These are phyloP conservation scores for Beauveria scarabaeidicola DNA, from an alignment of 2,329 filamentous ascomycete genomes.

Conservation along the genomic window DNA sequence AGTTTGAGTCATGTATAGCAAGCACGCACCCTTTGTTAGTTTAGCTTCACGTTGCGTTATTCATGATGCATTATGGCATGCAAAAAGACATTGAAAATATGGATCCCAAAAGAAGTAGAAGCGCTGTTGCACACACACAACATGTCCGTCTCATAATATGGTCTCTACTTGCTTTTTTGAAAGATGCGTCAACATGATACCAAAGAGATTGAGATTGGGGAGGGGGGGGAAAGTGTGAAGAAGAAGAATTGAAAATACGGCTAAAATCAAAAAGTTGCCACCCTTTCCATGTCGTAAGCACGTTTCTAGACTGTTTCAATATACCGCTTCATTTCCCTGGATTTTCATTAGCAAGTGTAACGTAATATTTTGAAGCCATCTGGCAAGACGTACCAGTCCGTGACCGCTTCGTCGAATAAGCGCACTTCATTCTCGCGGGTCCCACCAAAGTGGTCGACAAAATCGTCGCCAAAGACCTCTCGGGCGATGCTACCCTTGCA, in stretches of 20 bases:
- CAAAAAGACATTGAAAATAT: too few species aligned
- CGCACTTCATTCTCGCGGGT: constrained; percentile 86
- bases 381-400: constrained; percentile 68
- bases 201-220: neutral
- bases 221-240: neutral
- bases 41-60: neutral
- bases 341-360: constrained; percentile 13
- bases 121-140: too few species aligned
- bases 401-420: constrained; percentile 92
- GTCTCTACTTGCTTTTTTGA: too few species aligned
- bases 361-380: neutral
- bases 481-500: constrained; percentile 75
- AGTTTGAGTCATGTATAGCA: neutral
- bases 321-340: constrained; percentile 67
- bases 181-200: neutral
- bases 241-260: neutral
- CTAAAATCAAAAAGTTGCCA: neutral
- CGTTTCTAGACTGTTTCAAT: constrained; percentile 59
- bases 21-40: neutral
- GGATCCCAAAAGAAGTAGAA: too few species aligned
- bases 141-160: too few species aligned
- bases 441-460: constrained; percentile 91
- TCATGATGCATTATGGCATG: neutral
- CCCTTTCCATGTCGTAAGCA: neutral
- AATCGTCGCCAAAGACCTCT: constrained; percentile 87